Evolutionary conservation across 306 rosid genomes (phyloP).

Genomic region (Quercus aquifolioides): DNA sequence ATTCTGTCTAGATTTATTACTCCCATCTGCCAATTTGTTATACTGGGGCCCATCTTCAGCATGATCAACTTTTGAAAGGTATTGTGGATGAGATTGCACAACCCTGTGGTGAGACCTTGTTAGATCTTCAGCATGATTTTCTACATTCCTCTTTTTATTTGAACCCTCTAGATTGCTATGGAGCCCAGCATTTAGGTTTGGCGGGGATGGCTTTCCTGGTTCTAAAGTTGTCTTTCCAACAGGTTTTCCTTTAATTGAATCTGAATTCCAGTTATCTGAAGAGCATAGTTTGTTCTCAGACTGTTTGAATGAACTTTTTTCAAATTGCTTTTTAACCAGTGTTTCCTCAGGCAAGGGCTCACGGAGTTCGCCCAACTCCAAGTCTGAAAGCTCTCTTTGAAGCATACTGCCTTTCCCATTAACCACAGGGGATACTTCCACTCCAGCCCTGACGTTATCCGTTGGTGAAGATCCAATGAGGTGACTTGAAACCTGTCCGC

Average conservation of each 20-base stretch:
- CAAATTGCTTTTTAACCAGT: constrained; percentile 60
- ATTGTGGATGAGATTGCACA: constrained; percentile 51
- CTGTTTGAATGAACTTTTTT: constrained; percentile 66
- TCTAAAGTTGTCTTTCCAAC: constrained; percentile 47
- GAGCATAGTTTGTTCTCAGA: constrained; percentile 44
- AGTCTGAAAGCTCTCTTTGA: constrained; percentile 87
- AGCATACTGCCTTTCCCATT: constrained; percentile 67
- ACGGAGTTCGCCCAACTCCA: constrained; percentile 95
- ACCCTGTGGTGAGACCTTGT: constrained; percentile 48
- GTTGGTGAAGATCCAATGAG: constrained; percentile 52
- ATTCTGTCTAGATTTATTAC: constrained; percentile 51
- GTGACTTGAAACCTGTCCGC: constrained; percentile 37
- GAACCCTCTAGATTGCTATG: constrained; percentile 53
- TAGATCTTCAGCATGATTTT: constrained; percentile 64
- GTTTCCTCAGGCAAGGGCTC: constrained; percentile 74
- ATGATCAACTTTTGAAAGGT: constrained; percentile 48
- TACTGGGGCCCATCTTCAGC: constrained; percentile 44
- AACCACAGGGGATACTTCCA: constrained; percentile 48
- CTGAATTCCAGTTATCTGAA: constrained; percentile 58
- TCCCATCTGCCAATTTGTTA: constrained; percentile 47
- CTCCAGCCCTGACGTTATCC: constrained; percentile 38
- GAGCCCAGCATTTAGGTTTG: constrained; percentile 41
- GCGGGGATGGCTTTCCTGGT: constrained; percentile 53
- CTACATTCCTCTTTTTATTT: constrained; percentile 46
- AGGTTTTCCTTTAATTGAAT: constrained; percentile 54